Base-by-base conservation (phyloP, 345 rosid genomes). In the Ceriops zippeliana region DNA sequence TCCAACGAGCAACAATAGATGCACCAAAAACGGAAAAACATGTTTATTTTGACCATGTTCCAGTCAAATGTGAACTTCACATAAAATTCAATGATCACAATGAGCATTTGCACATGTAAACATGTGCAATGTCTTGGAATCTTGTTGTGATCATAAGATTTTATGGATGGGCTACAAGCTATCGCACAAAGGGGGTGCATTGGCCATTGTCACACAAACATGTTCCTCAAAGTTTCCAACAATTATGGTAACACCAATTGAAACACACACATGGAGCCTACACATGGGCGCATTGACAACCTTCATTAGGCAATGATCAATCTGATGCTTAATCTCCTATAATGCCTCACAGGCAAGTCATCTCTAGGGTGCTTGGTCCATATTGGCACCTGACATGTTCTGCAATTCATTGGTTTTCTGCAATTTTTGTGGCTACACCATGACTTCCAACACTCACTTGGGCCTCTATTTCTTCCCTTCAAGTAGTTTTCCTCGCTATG, bases 231-330 rank as follows among this genome's bases (percentile, higher is more conserved):
- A 28, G 30, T 28, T 28, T 28, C 3, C 1, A 28, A 28, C 3
- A 35, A 35, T 6, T 7, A 35, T 35, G 42, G 42, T 35, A 9
- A 35, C 42, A 35, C 42, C 42, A 35, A 35, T 35, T 35, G 1
- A 35, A 35, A 35, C 42, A 7, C 42, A 35, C 42, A 1, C 30
- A 2, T 28, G 10, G 8, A 35, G 9, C 42, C 42, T 19, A 52
- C 57, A 52, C 26, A 52, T 9, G 0, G 8, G 22, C 19, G 56
- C 56, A 20, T 21, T 9, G 24, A 11, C n/a, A 38, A 75, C 79
- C 79, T 75, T 75, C 74, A 75, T 65, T 53, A 75, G 56, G 71
- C 74, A 70, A 53, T 75, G 75, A 61, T 75, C 71, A 52, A 75
- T 70, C 26, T 32, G 31, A 35, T 35, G 66, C 59, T 75, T 75